Evolutionary conservation across 2,329 filamentous ascomycete genomes (phyloP).

Genomic region (Zasmidium cellare): DNA sequence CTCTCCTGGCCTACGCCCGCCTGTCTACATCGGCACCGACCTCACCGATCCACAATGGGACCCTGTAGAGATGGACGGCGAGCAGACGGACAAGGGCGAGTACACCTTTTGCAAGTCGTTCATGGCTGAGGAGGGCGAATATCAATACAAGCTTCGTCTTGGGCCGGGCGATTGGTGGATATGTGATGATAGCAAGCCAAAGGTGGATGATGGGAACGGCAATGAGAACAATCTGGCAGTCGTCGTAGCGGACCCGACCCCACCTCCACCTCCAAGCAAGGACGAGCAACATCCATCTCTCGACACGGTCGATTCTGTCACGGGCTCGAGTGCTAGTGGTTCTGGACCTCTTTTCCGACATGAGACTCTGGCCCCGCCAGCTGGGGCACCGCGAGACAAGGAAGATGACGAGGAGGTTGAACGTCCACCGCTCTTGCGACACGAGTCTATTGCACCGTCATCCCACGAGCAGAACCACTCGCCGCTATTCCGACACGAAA

Average conservation of each 20-base stretch:
- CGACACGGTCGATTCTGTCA: slow-evolving; percentile 12
- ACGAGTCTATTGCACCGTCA: slow-evolving; percentile 35
- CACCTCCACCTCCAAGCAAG: slow-evolving; percentile 3
- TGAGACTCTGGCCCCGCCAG: slow-evolving; percentile 25
- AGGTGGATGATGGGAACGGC: slow-evolving; percentile 53
- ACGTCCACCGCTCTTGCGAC: slow-evolving; percentile 36
- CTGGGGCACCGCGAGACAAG: slow-evolving; percentile 7
- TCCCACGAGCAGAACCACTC: slow-evolving; percentile 28
- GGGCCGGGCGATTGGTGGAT: slow-evolving; percentile 70
- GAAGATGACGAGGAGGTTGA: slow-evolving; percentile 22
- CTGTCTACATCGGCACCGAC: slow-evolving; percentile 69
- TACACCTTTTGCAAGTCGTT: slow-evolving; percentile 61
- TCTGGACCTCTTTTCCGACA: slow-evolving; percentile 35
- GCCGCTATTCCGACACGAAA: slow-evolving; percentile 36
- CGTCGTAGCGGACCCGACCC: slow-evolving; percentile 28
- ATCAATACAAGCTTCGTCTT: slow-evolving; percentile 75
- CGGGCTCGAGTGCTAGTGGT: too few species aligned
- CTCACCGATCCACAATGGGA: slow-evolving; percentile 69
- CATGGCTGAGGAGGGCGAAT: slow-evolving; percentile 56
- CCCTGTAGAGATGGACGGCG: slow-evolving; percentile 63
- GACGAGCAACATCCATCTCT: background rate
- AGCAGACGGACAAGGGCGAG: slow-evolving; percentile 49
- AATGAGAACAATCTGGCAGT: slow-evolving; percentile 56
- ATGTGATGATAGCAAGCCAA: slow-evolving; percentile 62
- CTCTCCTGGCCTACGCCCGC: slow-evolving; percentile 61